Evolutionary conservation across 2,329 filamentous ascomycete genomes (phyloP).

Genomic region (Didymella segeticola): DNA sequence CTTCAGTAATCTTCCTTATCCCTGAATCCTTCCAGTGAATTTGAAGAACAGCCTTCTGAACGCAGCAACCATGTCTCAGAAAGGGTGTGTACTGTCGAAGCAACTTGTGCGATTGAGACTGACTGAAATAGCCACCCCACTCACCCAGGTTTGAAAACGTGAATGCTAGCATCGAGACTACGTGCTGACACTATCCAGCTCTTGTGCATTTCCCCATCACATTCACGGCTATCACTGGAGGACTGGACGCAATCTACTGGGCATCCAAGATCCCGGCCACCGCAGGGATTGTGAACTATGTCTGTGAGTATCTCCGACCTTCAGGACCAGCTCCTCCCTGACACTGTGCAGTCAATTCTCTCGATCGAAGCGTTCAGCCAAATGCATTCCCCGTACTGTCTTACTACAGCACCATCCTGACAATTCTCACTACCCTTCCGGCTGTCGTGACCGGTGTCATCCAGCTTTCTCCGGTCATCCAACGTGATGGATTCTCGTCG

Average conservation of each 20-base stretch:
- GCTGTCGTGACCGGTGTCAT: constrained; percentile 42
- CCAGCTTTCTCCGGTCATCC: constrained; percentile 52
- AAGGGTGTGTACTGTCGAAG: neutral
- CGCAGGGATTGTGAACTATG: constrained; percentile 39
- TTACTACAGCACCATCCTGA: constrained; percentile 55
- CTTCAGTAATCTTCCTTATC: neutral
- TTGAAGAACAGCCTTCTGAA: neutral
- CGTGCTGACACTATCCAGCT: constrained; percentile 37
- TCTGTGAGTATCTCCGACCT: constrained; percentile 20
- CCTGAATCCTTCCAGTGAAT: neutral
- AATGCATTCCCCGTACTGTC: constrained; percentile 49
- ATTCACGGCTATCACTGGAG: constrained; percentile 52
- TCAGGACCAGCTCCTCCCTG: neutral
- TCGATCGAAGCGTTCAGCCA: constrained; percentile 34
- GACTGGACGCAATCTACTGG: constrained; percentile 51
- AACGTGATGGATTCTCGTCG: constrained; percentile 52
- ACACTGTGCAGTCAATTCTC: constrained; percentile 31
- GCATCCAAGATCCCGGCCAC: constrained; percentile 43
- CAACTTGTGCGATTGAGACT: neutral
- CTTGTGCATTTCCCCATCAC: constrained; percentile 57
- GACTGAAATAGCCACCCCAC: constrained; percentile 47
- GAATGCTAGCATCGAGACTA: too few relatives aligned
- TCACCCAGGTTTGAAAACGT: constrained; percentile 31
- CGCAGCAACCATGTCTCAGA: constrained; percentile 8
- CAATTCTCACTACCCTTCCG: constrained; percentile 41